Evolutionary conservation across 2,329 filamentous ascomycete genomes (phyloP).

Genomic region (Apiospora kogelbergensis): DNA sequence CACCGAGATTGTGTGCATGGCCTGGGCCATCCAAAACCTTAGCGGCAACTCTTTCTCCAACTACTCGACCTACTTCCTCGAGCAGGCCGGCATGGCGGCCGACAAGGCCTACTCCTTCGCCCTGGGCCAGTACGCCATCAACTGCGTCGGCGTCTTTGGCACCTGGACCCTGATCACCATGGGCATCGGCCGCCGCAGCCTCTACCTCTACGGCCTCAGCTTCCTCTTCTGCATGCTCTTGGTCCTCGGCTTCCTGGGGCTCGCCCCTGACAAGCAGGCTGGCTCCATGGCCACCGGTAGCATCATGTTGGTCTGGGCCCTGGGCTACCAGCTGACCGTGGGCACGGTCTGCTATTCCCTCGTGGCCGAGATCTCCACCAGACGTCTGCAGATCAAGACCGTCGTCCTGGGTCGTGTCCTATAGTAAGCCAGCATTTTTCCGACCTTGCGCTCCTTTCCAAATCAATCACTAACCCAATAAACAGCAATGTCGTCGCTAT

Average conservation of each 20-base stretch:
- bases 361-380: constrained; percentile 80
- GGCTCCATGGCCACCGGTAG: constrained; percentile 76
- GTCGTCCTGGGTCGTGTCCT: constrained; percentile 81
- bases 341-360: constrained; percentile 89
- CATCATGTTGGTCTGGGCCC: constrained; percentile 81
- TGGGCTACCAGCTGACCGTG: constrained; percentile 83
- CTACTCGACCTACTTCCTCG: constrained; percentile 64
- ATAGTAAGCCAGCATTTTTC: constrained; percentile 47
- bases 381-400: constrained; percentile 86
- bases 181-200: constrained; percentile 66
- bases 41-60: constrained; percentile 65
- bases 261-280: constrained; percentile 64
- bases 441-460: background rate
- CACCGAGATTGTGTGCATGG: constrained; percentile 70
- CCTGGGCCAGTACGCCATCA: constrained; percentile 67
- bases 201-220: constrained; percentile 76
- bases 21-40: constrained; percentile 64
- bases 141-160: constrained; percentile 79
- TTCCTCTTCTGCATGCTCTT: constrained; percentile 75
- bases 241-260: constrained; percentile 79
- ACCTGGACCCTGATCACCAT: constrained; percentile 78
- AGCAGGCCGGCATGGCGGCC: constrained; percentile 56
- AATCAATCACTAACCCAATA: background rate
- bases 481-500: constrained; percentile 76
- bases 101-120: constrained; percentile 57